These are phyloP conservation scores for Phaffia australis DNA, from an alignment of 768 basidiomycete species.

Conservation along the genomic window DNA sequence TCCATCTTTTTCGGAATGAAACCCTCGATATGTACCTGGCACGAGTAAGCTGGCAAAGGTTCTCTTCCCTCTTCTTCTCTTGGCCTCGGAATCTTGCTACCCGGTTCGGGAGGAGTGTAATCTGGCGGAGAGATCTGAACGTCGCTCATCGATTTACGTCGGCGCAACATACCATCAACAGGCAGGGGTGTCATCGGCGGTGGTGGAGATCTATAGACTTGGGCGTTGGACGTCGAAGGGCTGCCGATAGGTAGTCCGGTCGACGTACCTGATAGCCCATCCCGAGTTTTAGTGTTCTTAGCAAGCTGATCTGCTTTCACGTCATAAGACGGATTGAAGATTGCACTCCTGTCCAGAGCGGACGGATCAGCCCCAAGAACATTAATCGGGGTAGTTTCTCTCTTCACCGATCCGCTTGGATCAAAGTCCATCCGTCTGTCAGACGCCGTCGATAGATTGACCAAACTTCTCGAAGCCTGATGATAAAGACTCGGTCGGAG, in stretches of 20 bases:
- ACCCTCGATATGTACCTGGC: slow-evolving; percentile 64
- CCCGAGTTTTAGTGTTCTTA: background rate
- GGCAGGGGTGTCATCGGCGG: slow-evolving; percentile 14
- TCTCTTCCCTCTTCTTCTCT: slow-evolving; percentile 70
- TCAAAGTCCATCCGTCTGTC: slow-evolving; percentile 25
- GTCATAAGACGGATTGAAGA: no score
- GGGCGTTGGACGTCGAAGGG: background rate
- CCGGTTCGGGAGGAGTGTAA: slow-evolving; percentile 38
- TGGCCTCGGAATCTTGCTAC: slow-evolving; percentile 36
- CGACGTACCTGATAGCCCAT: slow-evolving; percentile 6
- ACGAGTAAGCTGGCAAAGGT: slow-evolving; percentile 66
- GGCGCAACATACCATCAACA: slow-evolving; percentile 28
- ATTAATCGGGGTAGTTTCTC: no score
- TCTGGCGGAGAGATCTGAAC: slow-evolving; percentile 36
- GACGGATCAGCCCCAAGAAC: no score
- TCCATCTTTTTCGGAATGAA: slow-evolving; percentile 87
- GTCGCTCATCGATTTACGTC: slow-evolving; percentile 40
- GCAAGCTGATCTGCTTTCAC: no score
- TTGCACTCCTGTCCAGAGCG: no score
- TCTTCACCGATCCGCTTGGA: slow-evolving; percentile 1
- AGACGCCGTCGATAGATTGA: slow-evolving; percentile 26
- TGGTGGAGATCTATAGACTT: slow-evolving; percentile 26
- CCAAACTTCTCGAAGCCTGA: slow-evolving; percentile 28
- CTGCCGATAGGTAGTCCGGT: slow-evolving; percentile 12
- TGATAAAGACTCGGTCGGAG: slow-evolving; percentile 28